phyloP scores from a whole-genome alignment of 176 grass and related monocot species.

The Ensete ventricosum region DNA sequence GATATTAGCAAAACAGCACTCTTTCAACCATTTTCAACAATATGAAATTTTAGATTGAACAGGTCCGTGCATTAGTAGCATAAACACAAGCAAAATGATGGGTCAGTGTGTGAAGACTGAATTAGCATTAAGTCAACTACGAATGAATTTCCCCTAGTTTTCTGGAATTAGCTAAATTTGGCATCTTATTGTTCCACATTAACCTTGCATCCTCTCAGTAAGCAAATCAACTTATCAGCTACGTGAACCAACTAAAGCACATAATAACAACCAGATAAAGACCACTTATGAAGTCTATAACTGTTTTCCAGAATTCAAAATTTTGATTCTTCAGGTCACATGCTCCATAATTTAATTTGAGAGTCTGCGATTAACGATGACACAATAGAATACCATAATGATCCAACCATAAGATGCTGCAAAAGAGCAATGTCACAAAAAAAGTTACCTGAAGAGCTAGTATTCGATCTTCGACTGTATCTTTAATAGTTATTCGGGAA shows the following conservation, averaged over 20 bases:
- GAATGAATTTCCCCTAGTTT: background rate
- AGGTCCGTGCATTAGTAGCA: background rate
- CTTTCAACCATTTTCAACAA: background rate
- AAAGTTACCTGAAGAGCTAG: constrained; percentile 73
- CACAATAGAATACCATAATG: no score
- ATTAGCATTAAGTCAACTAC: background rate
- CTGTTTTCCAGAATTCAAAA: background rate
- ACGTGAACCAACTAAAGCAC: background rate
- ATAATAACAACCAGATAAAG: background rate
- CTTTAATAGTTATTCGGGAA: constrained; percentile 58
- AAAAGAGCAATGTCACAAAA: no score
- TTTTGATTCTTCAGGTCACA: background rate
- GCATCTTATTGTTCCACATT: background rate
- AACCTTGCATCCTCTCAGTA: background rate
- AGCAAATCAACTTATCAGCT: background rate
- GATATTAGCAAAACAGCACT: background rate
- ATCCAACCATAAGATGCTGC: background rate
- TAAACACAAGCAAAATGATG: background rate
- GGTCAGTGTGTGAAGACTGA: no score
- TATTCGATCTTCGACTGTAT: constrained; percentile 89
- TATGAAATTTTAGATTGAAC: background rate
- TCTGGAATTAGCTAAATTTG: background rate
- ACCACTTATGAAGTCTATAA: background rate
- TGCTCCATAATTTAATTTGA: no score
- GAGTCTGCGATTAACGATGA: background rate